phyloP scores from a whole-genome alignment of 129 eudicot genomes.

The Centaurea solstitialis region DNA sequence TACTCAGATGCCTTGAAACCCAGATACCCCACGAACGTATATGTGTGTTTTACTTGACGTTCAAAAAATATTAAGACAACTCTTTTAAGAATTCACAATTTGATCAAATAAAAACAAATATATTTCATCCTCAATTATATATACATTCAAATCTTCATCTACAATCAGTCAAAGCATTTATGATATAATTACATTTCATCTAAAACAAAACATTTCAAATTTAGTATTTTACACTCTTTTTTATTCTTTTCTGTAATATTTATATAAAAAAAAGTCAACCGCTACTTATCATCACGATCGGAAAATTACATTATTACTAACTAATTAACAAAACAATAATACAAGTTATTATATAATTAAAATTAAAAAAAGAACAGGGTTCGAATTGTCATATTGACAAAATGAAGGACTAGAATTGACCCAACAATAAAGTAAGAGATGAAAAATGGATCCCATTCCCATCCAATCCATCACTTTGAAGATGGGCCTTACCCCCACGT shows the following conservation, averaged over 20 bases:
- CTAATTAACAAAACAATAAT: neutral
- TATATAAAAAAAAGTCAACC: too few relatives aligned
- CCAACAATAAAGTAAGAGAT: constrained; percentile 1
- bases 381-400: neutral
- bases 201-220: too few relatives aligned
- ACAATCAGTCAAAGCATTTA: neutral
- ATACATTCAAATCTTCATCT: too few relatives aligned
- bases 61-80: too few relatives aligned
- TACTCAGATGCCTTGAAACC: too few relatives aligned
- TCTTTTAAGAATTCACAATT: too few relatives aligned
- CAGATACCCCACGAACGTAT: too few relatives aligned
- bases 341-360: neutral
- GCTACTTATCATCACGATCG: too few relatives aligned
- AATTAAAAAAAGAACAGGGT: neutral
- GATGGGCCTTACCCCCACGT: constrained; percentile 42
- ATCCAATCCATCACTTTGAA: constrained; percentile 30
- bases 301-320: too few relatives aligned
- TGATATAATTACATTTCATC: neutral
- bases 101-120: too few relatives aligned
- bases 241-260: neutral
- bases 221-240: neutral
- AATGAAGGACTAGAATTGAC: constrained; percentile 7
- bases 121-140: too few relatives aligned
- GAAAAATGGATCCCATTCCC: constrained; percentile 17
- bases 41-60: too few relatives aligned